Evolutionary conservation across 2,329 filamentous ascomycete species (phyloP).

Genomic region (Furcasterigmium furcatum): DNA sequence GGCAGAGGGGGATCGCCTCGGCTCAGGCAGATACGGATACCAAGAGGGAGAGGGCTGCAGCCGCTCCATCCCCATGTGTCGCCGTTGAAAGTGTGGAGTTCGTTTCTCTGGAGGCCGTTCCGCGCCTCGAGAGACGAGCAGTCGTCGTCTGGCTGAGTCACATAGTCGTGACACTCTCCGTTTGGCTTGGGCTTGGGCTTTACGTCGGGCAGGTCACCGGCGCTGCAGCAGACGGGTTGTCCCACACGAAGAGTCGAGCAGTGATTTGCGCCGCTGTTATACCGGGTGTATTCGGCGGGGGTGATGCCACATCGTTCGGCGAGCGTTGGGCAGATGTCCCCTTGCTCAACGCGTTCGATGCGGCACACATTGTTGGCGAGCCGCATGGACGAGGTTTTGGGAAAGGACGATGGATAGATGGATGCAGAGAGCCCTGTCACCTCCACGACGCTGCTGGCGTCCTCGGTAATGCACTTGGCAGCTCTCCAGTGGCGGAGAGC

Average conservation of each 20-base stretch:
- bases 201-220: constrained; percentile 27
- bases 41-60: constrained; percentile 21
- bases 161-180: constrained; percentile 29
- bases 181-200: constrained; percentile 27
- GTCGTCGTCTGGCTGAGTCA: no score
- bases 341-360: constrained; percentile 8
- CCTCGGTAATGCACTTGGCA: not conserved
- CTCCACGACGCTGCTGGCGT: no score
- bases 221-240: constrained; percentile 31
- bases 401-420: no score
- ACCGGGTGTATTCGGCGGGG: constrained; percentile 17
- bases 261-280: constrained; percentile 17
- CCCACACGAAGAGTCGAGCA: constrained; percentile 22
- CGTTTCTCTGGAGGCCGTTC: not conserved
- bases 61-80: constrained; percentile 33
- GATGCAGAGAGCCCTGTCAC: no score
- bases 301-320: constrained; percentile 20
- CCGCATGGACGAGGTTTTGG: not conserved
- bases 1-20: constrained; percentile 28
- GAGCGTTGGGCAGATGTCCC: constrained; percentile 19
- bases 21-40: constrained; percentile 27
- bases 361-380: not conserved
- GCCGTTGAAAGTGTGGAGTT: constrained; percentile 22
- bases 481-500: not conserved
- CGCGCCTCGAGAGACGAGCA: no score